phyloP scores from a whole-genome alignment of 768 basidiomycete species.

The Suillus variegatus region DNA sequence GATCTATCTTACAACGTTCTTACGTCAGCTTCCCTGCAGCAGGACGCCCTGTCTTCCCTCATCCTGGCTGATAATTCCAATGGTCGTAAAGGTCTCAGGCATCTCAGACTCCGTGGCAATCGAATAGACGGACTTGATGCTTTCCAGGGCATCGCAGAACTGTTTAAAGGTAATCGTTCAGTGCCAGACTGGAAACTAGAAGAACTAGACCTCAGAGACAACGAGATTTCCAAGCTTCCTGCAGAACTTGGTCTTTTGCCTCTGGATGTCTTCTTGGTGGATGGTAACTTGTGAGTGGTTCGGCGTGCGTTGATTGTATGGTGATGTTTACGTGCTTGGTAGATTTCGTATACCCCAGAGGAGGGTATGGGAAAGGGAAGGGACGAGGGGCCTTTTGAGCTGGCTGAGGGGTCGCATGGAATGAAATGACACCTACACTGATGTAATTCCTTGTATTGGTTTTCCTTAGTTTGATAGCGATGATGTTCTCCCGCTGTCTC shows the following conservation, averaged over 20 bases:
- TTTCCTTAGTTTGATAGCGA: neutral
- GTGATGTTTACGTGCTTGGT: conserved; percentile 1
- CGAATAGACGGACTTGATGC: conserved; percentile 61
- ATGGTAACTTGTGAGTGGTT: conserved; percentile 74
- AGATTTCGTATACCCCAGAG: conserved; percentile 84
- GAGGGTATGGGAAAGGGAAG: conserved; percentile 85
- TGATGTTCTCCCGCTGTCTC: neutral
- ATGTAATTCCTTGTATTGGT: neutral
- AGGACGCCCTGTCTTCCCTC: conserved; percentile 49
- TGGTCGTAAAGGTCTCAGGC: conserved; percentile 40
- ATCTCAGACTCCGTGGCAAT: conserved; percentile 72
- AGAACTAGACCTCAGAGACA: conserved; percentile 81
- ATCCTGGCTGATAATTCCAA: conserved; percentile 42
- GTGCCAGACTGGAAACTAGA: conserved; percentile 73
- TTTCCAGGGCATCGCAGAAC: conserved; percentile 58
- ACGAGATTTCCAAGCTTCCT: conserved; percentile 70
- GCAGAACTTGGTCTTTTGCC: conserved; percentile 74
- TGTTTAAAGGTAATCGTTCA: conserved; percentile 66
- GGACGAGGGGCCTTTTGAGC: conserved; percentile 76
- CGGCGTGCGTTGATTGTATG: neutral
- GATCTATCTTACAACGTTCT: conserved; percentile 78
- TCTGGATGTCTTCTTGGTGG: conserved; percentile 80
- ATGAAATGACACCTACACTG: conserved; percentile 40
- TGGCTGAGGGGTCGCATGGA: conserved; percentile 81
- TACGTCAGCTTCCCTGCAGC: conserved; percentile 52